Evolutionary conservation across 495 filamentous ascomycete species (phyloP), one percentile per base, ranked within the genome.

Genomic region (Trichoderma erinaceum): DNA sequence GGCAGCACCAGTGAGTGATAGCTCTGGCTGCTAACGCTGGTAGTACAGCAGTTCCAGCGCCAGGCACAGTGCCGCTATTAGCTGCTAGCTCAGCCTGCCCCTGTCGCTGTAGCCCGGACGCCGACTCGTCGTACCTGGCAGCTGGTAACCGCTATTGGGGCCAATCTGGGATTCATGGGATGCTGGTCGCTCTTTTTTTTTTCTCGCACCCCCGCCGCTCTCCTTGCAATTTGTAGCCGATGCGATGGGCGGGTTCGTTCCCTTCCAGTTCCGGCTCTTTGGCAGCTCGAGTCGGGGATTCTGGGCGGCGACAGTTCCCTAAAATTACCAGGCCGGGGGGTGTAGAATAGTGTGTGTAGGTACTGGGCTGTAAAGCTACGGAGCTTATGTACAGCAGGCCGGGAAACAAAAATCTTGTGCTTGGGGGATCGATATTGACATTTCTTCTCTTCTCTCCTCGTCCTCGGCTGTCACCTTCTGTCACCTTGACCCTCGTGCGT

Each of bases 51-150:
- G 35, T 10, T 38, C 8, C 35, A 38, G 8, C 35, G 4, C 35
- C 35, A 38, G 35, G 35, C 35, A 38, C 35, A 38, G 35, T 38
- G 35, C 35, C 35, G 35, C 35, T 38, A 38, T 38, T 38, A 38
- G 35, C 35, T 38, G 35, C 35, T 38, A 38, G 35, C 35, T 38
- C 35, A 38, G n/a, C 32, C 35, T 38, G 35, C 56, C 56, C 56
- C 27, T 23, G 56, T 61, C 56, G 56, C 25, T 38, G 56, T 32
- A 61, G 56, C 23, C 29, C 56, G 25, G 5, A 61, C 56, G 56
- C 56, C 56, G 56, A 61, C 56, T 61, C 56, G 56, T 61, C 56
- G 56, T 61, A 61, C 56, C 56, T 61, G 56, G 56, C 56, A 61
- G 56, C 56, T 61, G 56, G 56, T 61, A 61, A 61, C 56, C 56